Base-by-base conservation (phyloP, 768 basidiomycete species). In the Trametes meyenii region DNA sequence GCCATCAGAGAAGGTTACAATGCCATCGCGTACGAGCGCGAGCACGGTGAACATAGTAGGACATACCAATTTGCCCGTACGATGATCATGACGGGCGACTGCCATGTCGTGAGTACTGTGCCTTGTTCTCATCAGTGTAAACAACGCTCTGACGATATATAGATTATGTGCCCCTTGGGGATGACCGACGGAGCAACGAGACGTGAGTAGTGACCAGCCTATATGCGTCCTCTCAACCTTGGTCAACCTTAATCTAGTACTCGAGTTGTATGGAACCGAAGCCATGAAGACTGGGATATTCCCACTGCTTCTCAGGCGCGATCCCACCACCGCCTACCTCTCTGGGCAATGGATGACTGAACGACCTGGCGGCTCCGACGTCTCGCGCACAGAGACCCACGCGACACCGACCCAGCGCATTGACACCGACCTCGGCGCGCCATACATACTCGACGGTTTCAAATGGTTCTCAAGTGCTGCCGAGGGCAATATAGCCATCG, bases 321-420 rank as follows among this genome's bases (percentile, higher is more conserved):
- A 91, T 68, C 83, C 88, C 12, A 65, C 75, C 1, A 60, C 71
- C 29, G 86, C 87, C 0, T 90, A 85, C 62, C 87, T 85, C 11
- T 82, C 88, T 10, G 90, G 89, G 0, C 90, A 92, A 73, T 91
- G 89, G 89, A 90, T 89, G 89, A 90, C 89, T 5, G 88, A 90
- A 85, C 80, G 86, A n/a, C 81, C 87, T 8, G 88, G 88, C 36
- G 86, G 87, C 4, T 90, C 88, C 13, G 89, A 90, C 67, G 83
- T 91, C 12, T 88, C 86, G 3, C 79, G 83, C 50, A 87, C 86
- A 2, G 89, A 90, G 68, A 90, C 88, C 0, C 76, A 74, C 0
- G 89, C 88, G 3, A 68, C 66, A 33, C 70, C 78, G 6, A 71
- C 77, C 1, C 70, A 74, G 5, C 67, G 66, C 33, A 62, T 74